Conservation (phyloP, 331 rosid genomes). For the Malus hybrid region DNA sequence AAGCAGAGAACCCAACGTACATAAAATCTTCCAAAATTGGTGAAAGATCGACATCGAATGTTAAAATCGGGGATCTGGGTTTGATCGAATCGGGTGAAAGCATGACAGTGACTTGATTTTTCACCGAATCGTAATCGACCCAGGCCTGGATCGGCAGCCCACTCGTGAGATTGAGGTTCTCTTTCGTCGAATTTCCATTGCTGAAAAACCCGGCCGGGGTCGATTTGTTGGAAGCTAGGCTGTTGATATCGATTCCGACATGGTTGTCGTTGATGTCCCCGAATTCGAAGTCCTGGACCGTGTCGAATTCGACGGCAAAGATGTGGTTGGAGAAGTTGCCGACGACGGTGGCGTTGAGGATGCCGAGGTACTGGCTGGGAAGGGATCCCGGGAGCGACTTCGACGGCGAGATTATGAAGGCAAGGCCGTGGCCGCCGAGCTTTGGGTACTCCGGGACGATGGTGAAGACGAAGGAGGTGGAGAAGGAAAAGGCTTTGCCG, state of each 20-base stretch:
- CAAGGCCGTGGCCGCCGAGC: constrained; percentile 73
- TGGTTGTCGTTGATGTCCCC: constrained; percentile 59
- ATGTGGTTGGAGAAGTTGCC: constrained; percentile 55
- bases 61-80: constrained; percentile 46
- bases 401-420: constrained; percentile 54
- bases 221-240: constrained; percentile 42
- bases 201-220: constrained; percentile 29
- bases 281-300: constrained; percentile 59
- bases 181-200: neutral
- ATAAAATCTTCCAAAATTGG: constrained; percentile 39
- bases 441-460: constrained; percentile 40
- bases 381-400: constrained; percentile 28
- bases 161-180: constrained; percentile 40
- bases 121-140: constrained; percentile 46
- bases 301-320: constrained; percentile 66
- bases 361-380: constrained; percentile 62
- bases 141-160: constrained; percentile 48
- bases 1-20: constrained; percentile 71
- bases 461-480: constrained; percentile 47
- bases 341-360: constrained; percentile 40
- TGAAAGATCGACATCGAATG: constrained; percentile 45
- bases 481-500: constrained; percentile 42
- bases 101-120: constrained; percentile 29
- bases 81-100: constrained; percentile 43
- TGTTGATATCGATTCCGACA: constrained; percentile 53